Evolutionary conservation across 2,329 filamentous ascomycete genomes (phyloP), one percentile per base, ranked within the genome.

Genomic region (Fusarium tupiense): DNA sequence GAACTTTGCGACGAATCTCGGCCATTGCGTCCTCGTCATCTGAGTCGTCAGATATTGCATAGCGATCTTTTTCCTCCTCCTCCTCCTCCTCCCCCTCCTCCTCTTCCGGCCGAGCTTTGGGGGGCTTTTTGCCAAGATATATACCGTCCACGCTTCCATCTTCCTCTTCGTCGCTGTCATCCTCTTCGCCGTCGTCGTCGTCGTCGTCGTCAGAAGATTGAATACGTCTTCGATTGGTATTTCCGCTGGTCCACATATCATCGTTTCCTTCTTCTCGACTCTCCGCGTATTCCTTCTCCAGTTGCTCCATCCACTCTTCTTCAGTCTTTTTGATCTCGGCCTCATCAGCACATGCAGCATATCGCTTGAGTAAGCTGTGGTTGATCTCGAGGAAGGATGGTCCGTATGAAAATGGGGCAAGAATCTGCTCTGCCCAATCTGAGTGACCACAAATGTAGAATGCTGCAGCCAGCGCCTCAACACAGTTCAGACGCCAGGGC

Each of bases 401-500:
- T 1, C 96, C 96, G 80, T 99, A 99, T 6, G 92, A 92, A 79
- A 99, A 99, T 5, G 94, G 93, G 73, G 90, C 90, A 35, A 99
- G 84, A 3, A 97, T 91, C 72, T 94, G 90, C 80, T 93, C 91
- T 0, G 96, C 96, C 96, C 96, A 99, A 58, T 98, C 96, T 12
- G 89, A 82, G 79, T 96, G 94, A 9, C 96, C 94, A 78, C 96
- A 98, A 73, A 99, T 99, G 79, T 90, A 94, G 80, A 97, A 99
- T 29, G 94, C 94, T 8, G 96, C 96, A 0, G 95, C 96, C 53
- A 99, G 86, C 8, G 96, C 96, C 85, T 99, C 96, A 37, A 95
- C 96, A 78, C 96, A 99, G 83, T 99, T 99, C 72, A 99, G 83
- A 62, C 95, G 88, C 94, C 95, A 98, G 10, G 96, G 96, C 80